Conservation (phyloP, 306 rosid genomes). For the Cucumis sativus region DNA sequence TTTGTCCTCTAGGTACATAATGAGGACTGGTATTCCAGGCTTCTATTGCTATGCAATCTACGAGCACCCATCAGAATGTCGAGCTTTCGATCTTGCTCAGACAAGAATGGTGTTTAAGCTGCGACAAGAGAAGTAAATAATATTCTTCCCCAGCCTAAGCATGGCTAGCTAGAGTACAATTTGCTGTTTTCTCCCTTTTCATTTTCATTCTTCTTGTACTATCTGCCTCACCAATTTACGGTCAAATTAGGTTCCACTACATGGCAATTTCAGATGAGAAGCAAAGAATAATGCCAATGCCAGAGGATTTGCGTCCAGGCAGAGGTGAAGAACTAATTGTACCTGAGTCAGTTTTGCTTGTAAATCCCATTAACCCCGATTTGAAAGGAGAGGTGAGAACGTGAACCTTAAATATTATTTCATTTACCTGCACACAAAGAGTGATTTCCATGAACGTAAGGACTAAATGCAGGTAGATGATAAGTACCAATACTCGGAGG, state of each 20-base stretch:
- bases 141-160: neutral
- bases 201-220: neutral
- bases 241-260: slow-evolving; percentile 24
- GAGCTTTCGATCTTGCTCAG: slow-evolving; percentile 29
- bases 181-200: neutral
- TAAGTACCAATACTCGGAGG: slow-evolving; percentile 29
- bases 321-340: slow-evolving; percentile 34
- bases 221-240: neutral
- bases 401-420: neutral
- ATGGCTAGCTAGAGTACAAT: neutral
- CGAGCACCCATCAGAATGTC: slow-evolving; percentile 21
- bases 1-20: slow-evolving; percentile 17
- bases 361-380: slow-evolving; percentile 30
- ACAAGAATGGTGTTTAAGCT: slow-evolving; percentile 36
- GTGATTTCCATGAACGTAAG: neutral
- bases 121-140: slow-evolving; percentile 25
- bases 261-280: slow-evolving; percentile 41
- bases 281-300: slow-evolving; percentile 41
- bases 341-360: slow-evolving; percentile 36
- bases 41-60: slow-evolving; percentile 33
- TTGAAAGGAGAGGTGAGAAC: slow-evolving; percentile 32
- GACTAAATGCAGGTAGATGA: slow-evolving; percentile 27
- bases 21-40: slow-evolving; percentile 31
- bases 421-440: neutral
- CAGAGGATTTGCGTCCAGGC: slow-evolving; percentile 23